Evolutionary conservation across 2,329 filamentous ascomycete genomes (phyloP), one percentile per base, ranked within the genome.

Genomic region (Plenodomus biglobosus): DNA sequence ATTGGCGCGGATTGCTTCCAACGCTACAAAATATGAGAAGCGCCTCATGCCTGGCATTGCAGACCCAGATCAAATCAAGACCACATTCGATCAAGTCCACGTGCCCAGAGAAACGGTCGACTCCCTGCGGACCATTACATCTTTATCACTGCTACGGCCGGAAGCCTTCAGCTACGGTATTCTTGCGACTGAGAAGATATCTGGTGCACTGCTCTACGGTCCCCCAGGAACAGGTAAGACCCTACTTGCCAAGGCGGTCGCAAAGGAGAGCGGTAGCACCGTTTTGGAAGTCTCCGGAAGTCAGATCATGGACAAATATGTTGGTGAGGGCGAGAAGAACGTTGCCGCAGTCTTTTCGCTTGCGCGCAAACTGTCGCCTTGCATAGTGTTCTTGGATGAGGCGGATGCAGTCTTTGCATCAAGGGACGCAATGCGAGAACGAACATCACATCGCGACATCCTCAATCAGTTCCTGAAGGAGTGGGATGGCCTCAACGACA

Each of bases 161-260:
- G 92, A 97, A 53, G 92, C 92, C n/a, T 99, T 97, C 73, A 86
- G 85, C 10, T 99, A 99, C 60, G 94, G 94, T 72, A 90, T 99
- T 3, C 81, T 99, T 11, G 88, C 91, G 1, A 90, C 85, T 0
- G 92, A 97, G 66, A 88, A 90, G 61, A 95, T 99, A 40, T 89
- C 92, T 0, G 94, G 94, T 13, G 85, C 94, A 40, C 81, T 96
- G 1, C 78, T 96, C 0, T 96, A 96, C 62, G 92, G 91, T 0
- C 91, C 91, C 8, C 92, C 91, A 0, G 81, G 81, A 17, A 83
- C 80, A 0, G 91, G 91, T 21, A 91, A 82, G 55, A 83, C 80
- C 2, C 71, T 83, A 3, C 75, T 85, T 18, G 83, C 83, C 38
- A 86, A 85, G 68, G 82, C 83, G 2, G 82, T 85, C 0, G 83